Conservation (phyloP, 176 grass and related monocot species). For the Rhipidocladum racemiflorum region DNA sequence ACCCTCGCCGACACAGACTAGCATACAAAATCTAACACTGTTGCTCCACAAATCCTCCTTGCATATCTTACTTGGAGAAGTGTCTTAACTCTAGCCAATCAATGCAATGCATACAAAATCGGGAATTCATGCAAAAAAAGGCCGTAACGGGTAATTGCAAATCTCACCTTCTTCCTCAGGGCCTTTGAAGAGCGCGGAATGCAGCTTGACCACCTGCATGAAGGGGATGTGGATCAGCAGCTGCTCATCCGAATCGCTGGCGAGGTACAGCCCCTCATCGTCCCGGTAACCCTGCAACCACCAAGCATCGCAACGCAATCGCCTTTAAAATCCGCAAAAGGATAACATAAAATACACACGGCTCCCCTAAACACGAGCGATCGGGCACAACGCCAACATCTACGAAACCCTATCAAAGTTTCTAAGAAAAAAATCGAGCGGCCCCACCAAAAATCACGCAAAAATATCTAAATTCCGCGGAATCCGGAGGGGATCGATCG, state of each 20-base stretch:
- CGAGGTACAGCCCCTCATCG: slow-evolving; percentile 78
- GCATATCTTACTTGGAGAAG: not conserved
- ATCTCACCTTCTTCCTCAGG: slow-evolving; percentile 83
- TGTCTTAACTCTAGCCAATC: not conserved
- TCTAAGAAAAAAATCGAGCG: not conserved
- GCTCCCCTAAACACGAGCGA: not conserved
- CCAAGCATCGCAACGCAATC: not conserved
- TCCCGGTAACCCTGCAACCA: slow-evolving; percentile 70
- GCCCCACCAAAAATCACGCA: not conserved
- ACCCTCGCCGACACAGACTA: not conserved
- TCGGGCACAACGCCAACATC: not conserved
- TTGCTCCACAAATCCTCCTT: not conserved
- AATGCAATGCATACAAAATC: not conserved
- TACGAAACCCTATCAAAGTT: slow-evolving; percentile 32
- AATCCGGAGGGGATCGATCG: not conserved
- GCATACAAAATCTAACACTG: not conserved
- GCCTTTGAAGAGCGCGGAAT: slow-evolving; percentile 68
- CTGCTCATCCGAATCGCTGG: slow-evolving; percentile 84
- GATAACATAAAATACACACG: not conserved
- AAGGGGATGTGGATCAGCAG: slow-evolving; percentile 89
- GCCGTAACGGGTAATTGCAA: not conserved
- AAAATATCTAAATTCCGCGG: not conserved
- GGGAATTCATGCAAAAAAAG: not conserved
- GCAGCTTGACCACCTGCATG: slow-evolving; percentile 86
- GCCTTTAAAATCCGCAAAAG: not conserved